Percentiles rank a stretch among this genome's conserved stretches.
phyloP scores from a whole-genome alignment of 495 filamentous ascomycete genomes.

The Staphylotrichum tortipilum region DNA sequence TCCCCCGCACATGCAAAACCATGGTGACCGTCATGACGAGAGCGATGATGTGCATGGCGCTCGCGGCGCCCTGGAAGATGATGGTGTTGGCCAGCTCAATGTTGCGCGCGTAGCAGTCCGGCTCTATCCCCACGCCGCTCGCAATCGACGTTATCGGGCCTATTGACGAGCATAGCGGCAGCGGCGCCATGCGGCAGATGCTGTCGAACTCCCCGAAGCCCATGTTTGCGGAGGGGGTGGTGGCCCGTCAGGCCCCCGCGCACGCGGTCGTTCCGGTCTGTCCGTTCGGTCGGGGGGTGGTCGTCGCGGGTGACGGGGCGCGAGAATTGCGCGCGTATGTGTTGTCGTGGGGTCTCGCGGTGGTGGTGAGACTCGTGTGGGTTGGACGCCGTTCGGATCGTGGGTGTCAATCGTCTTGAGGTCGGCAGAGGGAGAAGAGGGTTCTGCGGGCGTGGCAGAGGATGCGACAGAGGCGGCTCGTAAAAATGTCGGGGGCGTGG shows the following conservation, averaged over 20 bases:
- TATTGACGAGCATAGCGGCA: conserved; percentile 83
- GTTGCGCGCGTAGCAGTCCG: conserved; percentile 87
- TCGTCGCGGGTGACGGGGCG: no score
- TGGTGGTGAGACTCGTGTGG: no score
- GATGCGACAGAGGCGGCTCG: no score
- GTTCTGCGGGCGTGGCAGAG: no score
- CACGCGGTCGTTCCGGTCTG: no score
- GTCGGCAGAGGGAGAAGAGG: no score
- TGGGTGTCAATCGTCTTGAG: no score
- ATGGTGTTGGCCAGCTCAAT: conserved; percentile 96
- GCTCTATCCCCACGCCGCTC: conserved; percentile 67
- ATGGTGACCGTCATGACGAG: conserved; percentile 91
- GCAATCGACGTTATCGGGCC: conserved; percentile 55
- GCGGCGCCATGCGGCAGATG: conserved; percentile 75
- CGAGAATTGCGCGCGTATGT: no score
- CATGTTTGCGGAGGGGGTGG: conserved; percentile 44
- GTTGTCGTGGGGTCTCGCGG: no score
- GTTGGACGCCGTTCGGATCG: no score
- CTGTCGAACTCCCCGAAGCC: conserved; percentile 81
- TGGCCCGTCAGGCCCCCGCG: conserved; percentile 11
- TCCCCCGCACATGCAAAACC: conserved; percentile 91
- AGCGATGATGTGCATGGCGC: conserved; percentile 87
- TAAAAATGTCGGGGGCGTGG: no score
- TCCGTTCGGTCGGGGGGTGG: not conserved
- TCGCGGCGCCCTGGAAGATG: conserved; percentile 90